Evolutionary conservation across 228 moss, liverwort and hornwort genomes (phyloP).

Genomic region (Sphagnum magellanicum): DNA sequence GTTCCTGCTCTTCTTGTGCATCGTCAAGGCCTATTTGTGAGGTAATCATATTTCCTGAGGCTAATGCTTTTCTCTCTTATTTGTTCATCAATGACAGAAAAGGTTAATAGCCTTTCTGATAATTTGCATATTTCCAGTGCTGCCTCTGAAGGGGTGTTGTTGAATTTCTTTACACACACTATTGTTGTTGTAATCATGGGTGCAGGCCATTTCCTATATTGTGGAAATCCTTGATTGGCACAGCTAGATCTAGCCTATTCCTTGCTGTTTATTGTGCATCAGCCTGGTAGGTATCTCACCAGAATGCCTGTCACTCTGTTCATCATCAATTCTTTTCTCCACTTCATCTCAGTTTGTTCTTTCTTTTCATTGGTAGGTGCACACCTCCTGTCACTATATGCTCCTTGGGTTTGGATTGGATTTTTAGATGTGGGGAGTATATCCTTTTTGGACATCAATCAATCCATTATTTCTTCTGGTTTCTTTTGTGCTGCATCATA

Average conservation of each 20-base stretch:
- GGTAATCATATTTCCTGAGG: slow-evolving; percentile 11
- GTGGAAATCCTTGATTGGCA: slow-evolving; percentile 30
- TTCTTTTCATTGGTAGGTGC: not conserved
- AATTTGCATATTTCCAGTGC: too few species aligned
- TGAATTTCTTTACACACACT: too few species aligned
- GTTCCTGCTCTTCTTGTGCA: slow-evolving; percentile 52
- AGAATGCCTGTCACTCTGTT: not conserved
- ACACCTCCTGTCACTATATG: not conserved
- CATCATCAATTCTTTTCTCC: too few species aligned
- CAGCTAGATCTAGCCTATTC: slow-evolving; percentile 50
- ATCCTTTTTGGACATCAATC: not conserved
- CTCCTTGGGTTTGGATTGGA: not conserved
- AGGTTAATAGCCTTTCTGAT: not conserved
- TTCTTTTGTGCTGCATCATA: too few species aligned
- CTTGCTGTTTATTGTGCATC: slow-evolving; percentile 43
- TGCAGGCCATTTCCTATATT: slow-evolving; percentile 42
- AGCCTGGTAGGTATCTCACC: slow-evolving; percentile 26
- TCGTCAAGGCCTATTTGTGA: slow-evolving; percentile 35
- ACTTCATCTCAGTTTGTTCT: not conserved
- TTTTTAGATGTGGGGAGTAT: too few species aligned
- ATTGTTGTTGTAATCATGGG: not conserved
- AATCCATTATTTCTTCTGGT: too few species aligned
- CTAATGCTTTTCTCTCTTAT: too few species aligned
- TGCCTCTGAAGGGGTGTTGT: too few species aligned
- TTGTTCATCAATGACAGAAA: not conserved